These are phyloP conservation scores for Anthoceros angustus DNA, from an alignment of 225 moss, liverwort and hornwort species.

Conservation along the genomic window DNA sequence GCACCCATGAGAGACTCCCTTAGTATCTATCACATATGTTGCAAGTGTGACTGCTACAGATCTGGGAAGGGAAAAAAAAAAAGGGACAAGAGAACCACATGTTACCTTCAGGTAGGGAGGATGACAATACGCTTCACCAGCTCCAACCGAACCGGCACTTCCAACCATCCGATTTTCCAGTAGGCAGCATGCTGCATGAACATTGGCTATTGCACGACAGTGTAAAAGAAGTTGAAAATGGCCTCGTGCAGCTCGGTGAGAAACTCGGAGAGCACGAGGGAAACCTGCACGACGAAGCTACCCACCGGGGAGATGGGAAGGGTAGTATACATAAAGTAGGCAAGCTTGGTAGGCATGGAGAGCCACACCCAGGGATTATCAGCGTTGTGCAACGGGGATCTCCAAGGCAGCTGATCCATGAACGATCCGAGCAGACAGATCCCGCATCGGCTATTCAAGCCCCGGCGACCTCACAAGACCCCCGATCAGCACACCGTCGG, in stretches of 20 bases:
- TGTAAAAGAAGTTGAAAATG: background rate
- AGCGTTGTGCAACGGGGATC: background rate
- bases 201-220: background rate
- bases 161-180: too few relatives aligned
- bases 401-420: conserved; percentile 3
- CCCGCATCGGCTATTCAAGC: background rate
- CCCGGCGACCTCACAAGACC: background rate
- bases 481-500: too few relatives aligned
- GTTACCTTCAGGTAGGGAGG: background rate
- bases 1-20: too few relatives aligned
- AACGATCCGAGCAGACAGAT: background rate
- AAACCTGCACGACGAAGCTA: background rate
- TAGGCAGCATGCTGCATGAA: background rate
- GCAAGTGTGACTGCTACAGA: background rate
- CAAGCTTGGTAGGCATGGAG: background rate
- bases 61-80: background rate
- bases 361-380: background rate
- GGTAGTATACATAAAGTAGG: background rate
- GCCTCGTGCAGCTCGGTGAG: conserved; percentile 5
- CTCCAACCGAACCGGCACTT: background rate
- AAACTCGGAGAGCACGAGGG: background rate
- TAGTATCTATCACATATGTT: too few relatives aligned
- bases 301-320: background rate
- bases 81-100: background rate
- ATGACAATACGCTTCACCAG: background rate